Base-by-base conservation (phyloP, 164 flowering plant genomes). In the Hamamelis virginiana region DNA sequence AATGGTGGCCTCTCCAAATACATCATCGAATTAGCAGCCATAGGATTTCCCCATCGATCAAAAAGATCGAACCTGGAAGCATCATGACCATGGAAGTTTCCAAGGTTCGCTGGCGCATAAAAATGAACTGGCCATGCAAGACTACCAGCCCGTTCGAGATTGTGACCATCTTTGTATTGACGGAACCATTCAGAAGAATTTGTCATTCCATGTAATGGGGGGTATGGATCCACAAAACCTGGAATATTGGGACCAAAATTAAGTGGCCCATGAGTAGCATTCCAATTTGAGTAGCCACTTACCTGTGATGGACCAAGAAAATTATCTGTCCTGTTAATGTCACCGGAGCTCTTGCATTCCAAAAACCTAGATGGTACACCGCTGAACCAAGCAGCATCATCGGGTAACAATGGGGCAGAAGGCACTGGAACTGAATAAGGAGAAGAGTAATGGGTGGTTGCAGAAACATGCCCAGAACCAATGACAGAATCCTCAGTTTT, bases 361-460 rank as follows among this genome's bases (percentile, higher is more conserved):
- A 66, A 26, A 66, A 62, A 76, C 22, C 41, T 67, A 44, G 82
- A 33, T 22, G 80, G 63, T 65, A 47, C 69, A 26, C 68, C 75
- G 28, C 56, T 74, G 67, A 71, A 79, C 89, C 90, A 88, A 45
- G 62, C 60, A 45, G 86, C 90, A 75, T 86, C 79, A 4, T 82
- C 86, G 18, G 94, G 90, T 48, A 88, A 70, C 25, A 81, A 64
- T 23, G 97, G 94, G 0, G 95, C 97, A 58, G 95, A 90, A 38
- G 97, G 97, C 27, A 71, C 22, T n/a, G 94, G 92, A 56, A 82
- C 67, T 9, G 74, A 65, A 69, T 80, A 86, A 50, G 87, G 69
- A 22, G 77, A 60, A 59, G 74, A 16, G 70, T 50, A 47, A 56
- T 72, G 56, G 43, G 64, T 38, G 66, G 71, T 68, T 23, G 76